Percentiles rank a stretch among this genome's conserved stretches.
These are phyloP conservation scores for Lachnellula willkommii DNA, from an alignment of 2,329 filamentous ascomycete genomes.

Conservation along the genomic window DNA sequence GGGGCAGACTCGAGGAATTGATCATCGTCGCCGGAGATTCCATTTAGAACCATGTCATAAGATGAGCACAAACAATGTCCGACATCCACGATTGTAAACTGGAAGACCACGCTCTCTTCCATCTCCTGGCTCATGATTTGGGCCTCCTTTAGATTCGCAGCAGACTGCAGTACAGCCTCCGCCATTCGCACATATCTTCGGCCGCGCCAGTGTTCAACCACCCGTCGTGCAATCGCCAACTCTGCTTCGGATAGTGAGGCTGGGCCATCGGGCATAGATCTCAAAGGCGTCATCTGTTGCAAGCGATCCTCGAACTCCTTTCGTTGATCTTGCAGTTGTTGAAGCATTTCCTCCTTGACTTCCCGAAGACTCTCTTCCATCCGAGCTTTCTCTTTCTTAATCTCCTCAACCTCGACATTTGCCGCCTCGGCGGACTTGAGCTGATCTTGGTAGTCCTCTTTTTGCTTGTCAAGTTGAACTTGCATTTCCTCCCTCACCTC, in stretches of 20 bases:
- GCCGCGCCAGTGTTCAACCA: conserved; percentile 70
- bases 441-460: conserved; percentile 74
- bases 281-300: conserved; percentile 65
- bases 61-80: conserved; percentile 88
- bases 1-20: conserved; percentile 70
- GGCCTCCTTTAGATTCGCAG: conserved; percentile 84
- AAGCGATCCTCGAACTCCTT: conserved; percentile 80
- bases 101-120: conserved; percentile 87
- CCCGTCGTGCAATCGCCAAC: conserved; percentile 60
- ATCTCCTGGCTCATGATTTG: conserved; percentile 98
- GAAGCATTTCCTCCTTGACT: conserved; percentile 84
- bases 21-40: conserved; percentile 77
- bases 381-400: conserved; percentile 71
- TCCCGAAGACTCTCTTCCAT: conserved; percentile 79
- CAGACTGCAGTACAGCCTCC: conserved; percentile 83
- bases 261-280: conserved; percentile 40
- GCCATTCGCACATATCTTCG: conserved; percentile 91
- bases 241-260: conserved; percentile 61
- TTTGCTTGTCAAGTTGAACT: conserved; percentile 73
- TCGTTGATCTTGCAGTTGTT: conserved; percentile 76
- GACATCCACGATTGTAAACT: conserved; percentile 85
- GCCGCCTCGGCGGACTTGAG: conserved; percentile 69
- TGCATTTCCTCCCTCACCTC: conserved; percentile 80
- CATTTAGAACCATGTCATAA: conserved; percentile 94
- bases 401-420: conserved; percentile 74